A percentile compares a stretch with the other conserved stretches of the same genome.
Conservation (phyloP, 2,329 filamentous ascomycete genomes). For the Arthrobotrys sphaeroides region DNA sequence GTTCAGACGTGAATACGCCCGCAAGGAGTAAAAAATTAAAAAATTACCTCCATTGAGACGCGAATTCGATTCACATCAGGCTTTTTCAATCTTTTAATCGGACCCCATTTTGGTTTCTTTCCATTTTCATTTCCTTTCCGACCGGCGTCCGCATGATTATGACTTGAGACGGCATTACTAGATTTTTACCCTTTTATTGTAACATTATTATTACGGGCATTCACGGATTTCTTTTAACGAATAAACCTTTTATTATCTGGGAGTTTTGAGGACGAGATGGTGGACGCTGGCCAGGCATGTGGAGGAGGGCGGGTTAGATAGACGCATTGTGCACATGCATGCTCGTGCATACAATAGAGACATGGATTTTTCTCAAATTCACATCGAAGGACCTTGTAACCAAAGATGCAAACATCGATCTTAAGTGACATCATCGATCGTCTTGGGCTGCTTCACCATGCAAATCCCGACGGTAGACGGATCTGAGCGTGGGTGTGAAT, state of each 20-base stretch:
- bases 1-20: slow-evolving; percentile 80
- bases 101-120: not conserved
- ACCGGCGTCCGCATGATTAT: slow-evolving; percentile 40
- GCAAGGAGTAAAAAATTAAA: slow-evolving; percentile 71
- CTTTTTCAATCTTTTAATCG: slow-evolving; percentile 11
- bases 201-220: slow-evolving; percentile 43
- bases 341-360: slow-evolving; percentile 17
- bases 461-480: slow-evolving; percentile 8
- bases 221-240: slow-evolving; percentile 22
- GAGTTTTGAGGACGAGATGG: not conserved
- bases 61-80: not conserved
- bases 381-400: not conserved
- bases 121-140: slow-evolving; percentile 15
- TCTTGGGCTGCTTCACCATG: not conserved
- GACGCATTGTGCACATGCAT: slow-evolving; percentile 7
- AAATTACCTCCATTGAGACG: not conserved
- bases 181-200: slow-evolving; percentile 33
- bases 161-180: slow-evolving; percentile 32
- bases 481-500: not conserved
- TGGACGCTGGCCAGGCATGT: not conserved
- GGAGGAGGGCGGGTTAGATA: too few relatives aligned
- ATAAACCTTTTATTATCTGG: slow-evolving; percentile 9
- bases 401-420: slow-evolving; percentile 4
- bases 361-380: slow-evolving; percentile 3
- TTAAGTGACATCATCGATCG: slow-evolving; percentile 37